Percentiles rank a stretch among this genome's conserved stretches.
These are phyloP conservation scores for Xylaria scruposa DNA, from an alignment of 495 filamentous ascomycete species.

Conservation along the genomic window DNA sequence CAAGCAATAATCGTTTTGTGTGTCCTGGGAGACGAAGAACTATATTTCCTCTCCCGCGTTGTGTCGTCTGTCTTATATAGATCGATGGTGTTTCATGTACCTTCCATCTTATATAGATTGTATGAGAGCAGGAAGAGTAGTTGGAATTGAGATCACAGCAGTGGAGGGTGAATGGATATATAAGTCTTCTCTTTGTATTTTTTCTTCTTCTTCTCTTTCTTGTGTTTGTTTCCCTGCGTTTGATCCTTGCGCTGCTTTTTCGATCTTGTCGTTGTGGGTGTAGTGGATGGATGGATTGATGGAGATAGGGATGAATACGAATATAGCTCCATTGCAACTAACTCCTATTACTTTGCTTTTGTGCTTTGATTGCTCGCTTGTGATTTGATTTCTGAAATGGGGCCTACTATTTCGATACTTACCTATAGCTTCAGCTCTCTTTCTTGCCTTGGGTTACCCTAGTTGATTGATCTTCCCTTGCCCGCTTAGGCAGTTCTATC, in stretches of 20 bases:
- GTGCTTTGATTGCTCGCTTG: not conserved
- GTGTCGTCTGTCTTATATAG: conserved; percentile 13
- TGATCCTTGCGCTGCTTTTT: not conserved
- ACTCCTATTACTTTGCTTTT: not conserved
- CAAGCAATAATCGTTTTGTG: not conserved
- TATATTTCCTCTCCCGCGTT: not conserved
- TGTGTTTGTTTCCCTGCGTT: not conserved
- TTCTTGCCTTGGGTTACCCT: too few species aligned
- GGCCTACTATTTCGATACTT: too few species aligned
- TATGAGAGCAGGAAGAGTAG: conserved; percentile 3
- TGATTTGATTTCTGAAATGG: not conserved
- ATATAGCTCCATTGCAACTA: not conserved
- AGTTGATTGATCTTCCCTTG: too few species aligned
- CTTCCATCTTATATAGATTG: not conserved
- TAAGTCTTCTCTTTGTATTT: not conserved
- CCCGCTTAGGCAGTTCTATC: too few species aligned
- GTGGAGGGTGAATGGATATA: conserved; percentile 6
- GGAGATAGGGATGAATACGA: not conserved
- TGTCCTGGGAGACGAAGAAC: not conserved
- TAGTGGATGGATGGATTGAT: not conserved
- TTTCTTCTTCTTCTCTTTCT: not conserved
- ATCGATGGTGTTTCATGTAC: not conserved
- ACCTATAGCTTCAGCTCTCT: too few species aligned
- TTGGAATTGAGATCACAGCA: not conserved
- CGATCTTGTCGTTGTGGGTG: not conserved